Conservation (phyloP, 164 flowering plant genomes). For the Buxus sempervirens region DNA sequence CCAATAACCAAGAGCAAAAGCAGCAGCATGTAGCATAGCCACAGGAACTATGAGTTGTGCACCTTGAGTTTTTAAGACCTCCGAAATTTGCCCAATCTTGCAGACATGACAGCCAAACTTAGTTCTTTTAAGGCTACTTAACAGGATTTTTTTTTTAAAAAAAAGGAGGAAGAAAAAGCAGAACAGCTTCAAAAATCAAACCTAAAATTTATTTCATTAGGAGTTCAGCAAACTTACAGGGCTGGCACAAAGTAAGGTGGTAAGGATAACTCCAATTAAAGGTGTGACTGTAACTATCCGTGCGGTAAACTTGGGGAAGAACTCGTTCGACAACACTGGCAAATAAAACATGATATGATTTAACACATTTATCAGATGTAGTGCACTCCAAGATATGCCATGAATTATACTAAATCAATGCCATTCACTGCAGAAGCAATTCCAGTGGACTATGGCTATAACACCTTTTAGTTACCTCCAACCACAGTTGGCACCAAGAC, state of each 20-base stretch:
- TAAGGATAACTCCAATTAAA: conserved; percentile 87
- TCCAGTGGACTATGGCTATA: not conserved
- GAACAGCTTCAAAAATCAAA: not conserved
- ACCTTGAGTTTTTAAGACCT: conserved; percentile 87
- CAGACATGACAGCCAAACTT: conserved; percentile 12
- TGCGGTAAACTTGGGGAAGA: conserved; percentile 84
- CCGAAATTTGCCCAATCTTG: conserved; percentile 95
- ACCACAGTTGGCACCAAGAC: conserved; percentile 86
- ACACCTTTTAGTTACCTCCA: conserved; percentile 56
- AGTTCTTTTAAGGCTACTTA: conserved; percentile 8
- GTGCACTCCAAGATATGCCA: not conserved
- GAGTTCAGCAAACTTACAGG: conserved; percentile 62
- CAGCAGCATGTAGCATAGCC: conserved; percentile 79
- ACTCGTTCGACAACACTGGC: conserved; percentile 84
- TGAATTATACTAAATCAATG: not conserved
- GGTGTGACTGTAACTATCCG: conserved; percentile 80
- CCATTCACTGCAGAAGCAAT: not conserved
- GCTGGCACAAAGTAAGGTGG: conserved; percentile 94
- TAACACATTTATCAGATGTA: not conserved
- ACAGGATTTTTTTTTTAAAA: no score
- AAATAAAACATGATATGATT: conserved; percentile 11
- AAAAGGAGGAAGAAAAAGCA: no score
- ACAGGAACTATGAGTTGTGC: conserved; percentile 79
- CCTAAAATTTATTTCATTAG: not conserved
- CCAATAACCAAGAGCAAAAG: conserved; percentile 90